Conservation (phyloP, 495 filamentous ascomycete genomes). For the Haplographium delicatum region DNA sequence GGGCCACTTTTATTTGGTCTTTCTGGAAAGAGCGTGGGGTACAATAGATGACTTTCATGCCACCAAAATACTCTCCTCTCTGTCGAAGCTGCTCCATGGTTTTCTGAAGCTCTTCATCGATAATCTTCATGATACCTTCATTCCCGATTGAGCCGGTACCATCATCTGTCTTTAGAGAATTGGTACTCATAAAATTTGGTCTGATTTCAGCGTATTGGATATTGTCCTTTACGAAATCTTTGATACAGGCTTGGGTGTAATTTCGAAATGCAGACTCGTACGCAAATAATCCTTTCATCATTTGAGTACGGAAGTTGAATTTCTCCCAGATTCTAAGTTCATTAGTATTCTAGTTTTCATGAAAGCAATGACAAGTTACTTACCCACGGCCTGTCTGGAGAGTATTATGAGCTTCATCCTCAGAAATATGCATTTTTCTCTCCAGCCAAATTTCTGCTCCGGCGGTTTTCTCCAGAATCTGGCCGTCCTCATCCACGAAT, state of each 20-base stretch:
- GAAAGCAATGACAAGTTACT: slow-evolving; percentile 4
- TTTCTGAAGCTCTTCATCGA: slow-evolving; percentile 39
- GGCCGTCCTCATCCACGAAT: slow-evolving; percentile 9
- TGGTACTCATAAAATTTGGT: slow-evolving; percentile 50
- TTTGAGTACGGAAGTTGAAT: slow-evolving; percentile 49
- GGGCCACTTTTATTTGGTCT: slow-evolving; percentile 51
- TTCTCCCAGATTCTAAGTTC: slow-evolving; percentile 46
- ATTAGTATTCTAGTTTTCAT: not conserved
- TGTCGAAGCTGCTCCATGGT: slow-evolving; percentile 30
- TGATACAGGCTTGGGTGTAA: slow-evolving; percentile 41
- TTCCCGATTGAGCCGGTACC: slow-evolving; percentile 38
- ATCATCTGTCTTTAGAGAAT: slow-evolving; percentile 43
- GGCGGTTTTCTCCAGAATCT: slow-evolving; percentile 1
- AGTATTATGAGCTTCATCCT: slow-evolving; percentile 38
- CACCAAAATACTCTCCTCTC: slow-evolving; percentile 20
- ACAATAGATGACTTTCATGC: slow-evolving; percentile 28
- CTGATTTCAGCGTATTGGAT: slow-evolving; percentile 55
- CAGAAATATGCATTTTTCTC: slow-evolving; percentile 44
- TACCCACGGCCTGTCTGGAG: slow-evolving; percentile 37
- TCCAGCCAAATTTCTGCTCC: slow-evolving; percentile 35
- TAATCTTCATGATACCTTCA: slow-evolving; percentile 43
- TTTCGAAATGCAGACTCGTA: slow-evolving; percentile 44
- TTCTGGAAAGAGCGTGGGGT: slow-evolving; percentile 31
- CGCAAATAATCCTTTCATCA: slow-evolving; percentile 58
- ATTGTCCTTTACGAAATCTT: slow-evolving; percentile 47